phyloP scores from a whole-genome alignment of 2,329 filamentous ascomycete species.

The Colletotrichum sidae region DNA sequence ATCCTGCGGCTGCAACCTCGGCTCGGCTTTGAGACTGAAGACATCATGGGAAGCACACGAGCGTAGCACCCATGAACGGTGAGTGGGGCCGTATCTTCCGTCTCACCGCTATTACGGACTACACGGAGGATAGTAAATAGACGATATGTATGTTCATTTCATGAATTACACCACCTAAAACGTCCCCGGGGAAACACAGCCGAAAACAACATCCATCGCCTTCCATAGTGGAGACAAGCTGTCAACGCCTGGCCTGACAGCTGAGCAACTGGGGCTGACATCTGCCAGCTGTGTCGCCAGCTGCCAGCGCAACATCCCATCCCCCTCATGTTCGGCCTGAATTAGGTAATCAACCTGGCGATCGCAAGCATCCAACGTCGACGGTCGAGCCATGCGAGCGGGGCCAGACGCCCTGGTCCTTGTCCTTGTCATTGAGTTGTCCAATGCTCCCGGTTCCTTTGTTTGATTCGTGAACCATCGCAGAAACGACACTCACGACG shows the following conservation, averaged over 20 bases:
- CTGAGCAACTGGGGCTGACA: not conserved
- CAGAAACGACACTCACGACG: constrained; percentile 1
- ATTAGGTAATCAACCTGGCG: constrained; percentile 14
- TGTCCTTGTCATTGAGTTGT: constrained; percentile 6
- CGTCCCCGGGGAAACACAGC: not conserved
- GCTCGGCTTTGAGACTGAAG: too few species aligned
- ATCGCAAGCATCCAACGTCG: not conserved
- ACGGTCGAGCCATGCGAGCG: constrained; percentile 8
- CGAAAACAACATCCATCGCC: not conserved
- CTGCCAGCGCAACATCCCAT: not conserved
- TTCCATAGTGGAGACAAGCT: not conserved
- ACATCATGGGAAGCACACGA: too few species aligned
- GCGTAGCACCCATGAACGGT: not conserved
- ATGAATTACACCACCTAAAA: not conserved
- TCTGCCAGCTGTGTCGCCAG: not conserved
- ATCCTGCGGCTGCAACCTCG: too few species aligned
- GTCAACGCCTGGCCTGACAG: not conserved
- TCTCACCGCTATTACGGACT: not conserved
- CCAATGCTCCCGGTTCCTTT: constrained; percentile 10
- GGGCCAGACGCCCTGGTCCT: constrained; percentile 4
- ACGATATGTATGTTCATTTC: too few species aligned
- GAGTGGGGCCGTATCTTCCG: constrained; percentile 8
- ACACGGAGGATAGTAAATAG: not conserved
- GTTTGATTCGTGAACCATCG: too few species aligned
- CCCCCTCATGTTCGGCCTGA: not conserved